Conservation (phyloP, 306 rosid genomes). For the Psophocarpus tetragonolobus region DNA sequence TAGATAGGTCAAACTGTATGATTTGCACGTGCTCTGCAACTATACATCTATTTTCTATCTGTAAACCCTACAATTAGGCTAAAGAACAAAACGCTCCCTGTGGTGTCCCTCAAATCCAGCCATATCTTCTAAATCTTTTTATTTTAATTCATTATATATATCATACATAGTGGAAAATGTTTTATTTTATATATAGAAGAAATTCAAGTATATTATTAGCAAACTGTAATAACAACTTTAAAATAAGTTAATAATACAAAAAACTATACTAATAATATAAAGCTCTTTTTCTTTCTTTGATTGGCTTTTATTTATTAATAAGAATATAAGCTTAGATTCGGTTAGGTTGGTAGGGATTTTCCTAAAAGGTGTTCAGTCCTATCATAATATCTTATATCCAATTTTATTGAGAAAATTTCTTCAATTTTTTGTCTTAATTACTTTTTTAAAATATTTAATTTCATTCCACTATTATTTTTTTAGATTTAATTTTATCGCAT, state of each 20-base stretch:
- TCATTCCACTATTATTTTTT: too few relatives aligned
- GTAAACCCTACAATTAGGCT: slow-evolving; percentile 16
- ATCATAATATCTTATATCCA: background rate
- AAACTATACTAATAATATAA: background rate
- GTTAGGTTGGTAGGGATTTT: background rate
- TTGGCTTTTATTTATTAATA: background rate
- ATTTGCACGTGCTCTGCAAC: slow-evolving; percentile 24
- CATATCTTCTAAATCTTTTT: background rate
- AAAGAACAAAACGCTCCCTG: slow-evolving; percentile 13
- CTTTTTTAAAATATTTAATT: too few relatives aligned
- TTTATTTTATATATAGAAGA: too few relatives aligned
- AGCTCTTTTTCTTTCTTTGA: background rate
- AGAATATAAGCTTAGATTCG: background rate
- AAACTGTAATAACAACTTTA: too few relatives aligned
- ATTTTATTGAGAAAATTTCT: background rate
- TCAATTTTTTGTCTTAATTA: too few relatives aligned
- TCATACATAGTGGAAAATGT: too few relatives aligned
- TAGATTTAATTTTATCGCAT: too few relatives aligned
- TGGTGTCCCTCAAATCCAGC: slow-evolving; percentile 40
- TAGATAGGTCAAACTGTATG: background rate
- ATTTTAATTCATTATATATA: background rate
- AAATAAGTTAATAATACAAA: background rate
- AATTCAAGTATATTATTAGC: too few relatives aligned
- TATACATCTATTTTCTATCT: background rate
- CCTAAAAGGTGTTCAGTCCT: background rate